Evolutionary conservation across 768 basidiomycete species (phyloP), one percentile per base, ranked within the genome.

Genomic region (Sutorius australiensis): DNA sequence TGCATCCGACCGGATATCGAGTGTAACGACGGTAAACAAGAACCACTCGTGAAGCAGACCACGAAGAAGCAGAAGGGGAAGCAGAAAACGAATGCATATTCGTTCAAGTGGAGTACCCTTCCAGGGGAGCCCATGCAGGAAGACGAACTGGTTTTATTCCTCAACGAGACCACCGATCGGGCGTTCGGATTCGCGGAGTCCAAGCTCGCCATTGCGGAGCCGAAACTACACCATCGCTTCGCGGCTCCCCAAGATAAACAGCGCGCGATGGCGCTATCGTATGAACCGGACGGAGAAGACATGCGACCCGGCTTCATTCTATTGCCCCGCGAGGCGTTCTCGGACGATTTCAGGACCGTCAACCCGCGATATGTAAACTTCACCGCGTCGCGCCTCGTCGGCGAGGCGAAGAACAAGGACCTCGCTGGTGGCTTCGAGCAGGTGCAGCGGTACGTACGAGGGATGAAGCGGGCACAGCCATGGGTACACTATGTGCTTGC

Each of bases 291-390:
- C 30, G 39, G 51, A 2, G 44, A 51, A 24, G 46, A 51, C 31
- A 46, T 54, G 38, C 45, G 53, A 7, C 59, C 56, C 5, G 53
- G 54, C 45, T 53, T 59, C 33, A 6, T 57, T 24, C 12, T 62
- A 36, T 43, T 62, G 19, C 61, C 59, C 0, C 6, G 7, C 13
- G 17, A 19, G 5, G 38, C 38, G 12, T 39, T 39, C 17, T 0
- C 5, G 11, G 54, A 17, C 3, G 19, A 17, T 11, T 24, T 24
- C 39, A 40, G 13, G 21, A 14, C 39, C 11, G 12, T 40, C 21
- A 7, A 24, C 16, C 21, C 39, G 12, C 13, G 19, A 9, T 40
- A 24, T 24, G 7, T 40, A 10, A 40, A 40, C 13, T 24, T 40
- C 4, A 40, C 39, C 1, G 39, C 39, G 2, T 9, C 47, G 16